Evolutionary conservation across 2,329 filamentous ascomycete genomes (phyloP).

Genomic region (Penicillium sp.): DNA sequence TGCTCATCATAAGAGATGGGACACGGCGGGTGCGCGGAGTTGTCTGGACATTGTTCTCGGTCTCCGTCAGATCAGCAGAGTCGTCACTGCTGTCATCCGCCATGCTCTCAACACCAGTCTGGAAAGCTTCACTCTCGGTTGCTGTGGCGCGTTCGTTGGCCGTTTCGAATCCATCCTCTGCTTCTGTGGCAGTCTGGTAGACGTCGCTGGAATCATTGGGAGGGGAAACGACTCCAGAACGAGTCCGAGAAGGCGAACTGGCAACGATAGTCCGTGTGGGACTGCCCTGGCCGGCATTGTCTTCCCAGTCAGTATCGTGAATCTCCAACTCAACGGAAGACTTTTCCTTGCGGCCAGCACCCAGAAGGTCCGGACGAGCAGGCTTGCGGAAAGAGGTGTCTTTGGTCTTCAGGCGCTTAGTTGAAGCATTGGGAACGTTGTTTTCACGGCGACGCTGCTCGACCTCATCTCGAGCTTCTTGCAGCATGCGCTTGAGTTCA

Average conservation of each 20-base stretch:
- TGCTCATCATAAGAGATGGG: constrained; percentile 43
- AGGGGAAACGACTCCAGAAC: constrained; percentile 26
- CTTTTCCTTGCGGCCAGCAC: constrained; percentile 69
- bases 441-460: constrained; percentile 66
- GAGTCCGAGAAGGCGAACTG: constrained; percentile 27
- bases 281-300: constrained; percentile 65
- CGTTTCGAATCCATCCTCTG: constrained; percentile 67
- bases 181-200: constrained; percentile 82
- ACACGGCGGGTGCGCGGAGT: constrained; percentile 46
- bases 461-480: constrained; percentile 91
- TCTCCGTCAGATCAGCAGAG: constrained; percentile 81
- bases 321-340: constrained; percentile 69
- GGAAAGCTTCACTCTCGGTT: constrained; percentile 93
- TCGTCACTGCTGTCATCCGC: constrained; percentile 61
- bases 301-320: constrained; percentile 89
- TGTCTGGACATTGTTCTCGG: constrained; percentile 59
- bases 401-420: constrained; percentile 63
- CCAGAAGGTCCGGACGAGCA: constrained; percentile 70
- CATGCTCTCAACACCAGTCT: constrained; percentile 80
- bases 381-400: constrained; percentile 76
- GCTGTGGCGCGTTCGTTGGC: constrained; percentile 72
- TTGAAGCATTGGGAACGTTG: constrained; percentile 39
- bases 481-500: constrained; percentile 90
- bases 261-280: constrained; percentile 51
- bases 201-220: constrained; percentile 61